Evolutionary conservation across 208 protist genomes (phyloP).

Genomic region (Trypanosoma theileri): DNA sequence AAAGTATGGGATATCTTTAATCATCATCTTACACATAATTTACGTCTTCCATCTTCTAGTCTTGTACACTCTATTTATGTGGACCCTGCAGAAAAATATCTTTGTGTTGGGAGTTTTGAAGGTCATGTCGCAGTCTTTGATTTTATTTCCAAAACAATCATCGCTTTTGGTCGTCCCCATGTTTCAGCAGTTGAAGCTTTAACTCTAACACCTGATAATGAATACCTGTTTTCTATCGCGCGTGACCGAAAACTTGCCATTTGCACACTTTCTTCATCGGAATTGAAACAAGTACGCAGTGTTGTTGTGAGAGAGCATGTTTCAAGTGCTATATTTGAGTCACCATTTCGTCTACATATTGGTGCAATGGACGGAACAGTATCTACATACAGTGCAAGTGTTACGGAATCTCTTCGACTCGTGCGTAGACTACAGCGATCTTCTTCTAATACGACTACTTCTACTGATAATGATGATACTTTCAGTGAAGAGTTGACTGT

Average conservation of each 20-base stretch:
- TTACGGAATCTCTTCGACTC: conserved; percentile 45
- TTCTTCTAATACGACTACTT: not conserved
- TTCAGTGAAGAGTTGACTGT: conserved; percentile 60
- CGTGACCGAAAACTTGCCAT: conserved; percentile 81
- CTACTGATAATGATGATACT: conserved; percentile 38
- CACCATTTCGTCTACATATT: conserved; percentile 50
- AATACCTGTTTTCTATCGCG: conserved; percentile 65
- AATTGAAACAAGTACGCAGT: conserved; percentile 51
- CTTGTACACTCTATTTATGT: conserved; percentile 71
- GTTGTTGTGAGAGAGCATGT: conserved; percentile 85
- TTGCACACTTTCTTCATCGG: conserved; percentile 19
- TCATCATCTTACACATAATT: conserved; percentile 90
- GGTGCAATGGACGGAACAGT: conserved; percentile 75
- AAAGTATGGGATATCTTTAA: conserved; percentile 90
- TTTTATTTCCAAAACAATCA: conserved; percentile 66
- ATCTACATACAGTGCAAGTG: conserved; percentile 64
- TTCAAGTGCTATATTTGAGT: conserved; percentile 61
- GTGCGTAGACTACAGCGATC: conserved; percentile 37
- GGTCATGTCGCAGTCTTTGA: conserved; percentile 84
- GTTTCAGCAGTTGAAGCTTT: conserved; percentile 83
- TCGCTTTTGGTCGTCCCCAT: conserved; percentile 57
- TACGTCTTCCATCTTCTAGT: conserved; percentile 49
- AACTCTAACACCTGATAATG: conserved; percentile 40
- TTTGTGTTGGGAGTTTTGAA: conserved; percentile 81
- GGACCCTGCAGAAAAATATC: conserved; percentile 54